Conservation (phyloP, 2,329 filamentous ascomycete species). For the Tolypocladium sp. region DNA sequence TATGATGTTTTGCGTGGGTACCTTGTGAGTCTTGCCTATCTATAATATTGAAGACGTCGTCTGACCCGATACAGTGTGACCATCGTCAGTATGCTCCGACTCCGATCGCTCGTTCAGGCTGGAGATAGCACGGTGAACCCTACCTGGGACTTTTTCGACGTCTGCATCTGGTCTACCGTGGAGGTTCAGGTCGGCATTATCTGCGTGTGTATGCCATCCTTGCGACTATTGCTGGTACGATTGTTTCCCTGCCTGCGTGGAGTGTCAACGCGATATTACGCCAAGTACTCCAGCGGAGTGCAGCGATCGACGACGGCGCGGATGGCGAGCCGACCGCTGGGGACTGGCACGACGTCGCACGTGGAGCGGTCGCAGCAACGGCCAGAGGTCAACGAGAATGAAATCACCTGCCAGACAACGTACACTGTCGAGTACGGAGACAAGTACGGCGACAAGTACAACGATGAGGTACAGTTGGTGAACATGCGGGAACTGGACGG, state of each 20-base stretch:
- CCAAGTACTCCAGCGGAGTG: slow-evolving; percentile 12
- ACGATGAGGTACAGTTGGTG: slow-evolving; percentile 21
- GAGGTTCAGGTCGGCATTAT: slow-evolving; percentile 29
- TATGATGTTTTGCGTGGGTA: slow-evolving; percentile 41
- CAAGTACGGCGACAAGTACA: slow-evolving; percentile 15
- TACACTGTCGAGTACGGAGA: slow-evolving; percentile 24
- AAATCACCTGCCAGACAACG: slow-evolving; percentile 23
- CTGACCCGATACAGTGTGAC: slow-evolving; percentile 18
- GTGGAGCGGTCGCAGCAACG: slow-evolving; percentile 10
- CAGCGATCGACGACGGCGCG: slow-evolving; percentile 3
- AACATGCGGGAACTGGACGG: slow-evolving; percentile 15
- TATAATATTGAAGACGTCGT: neutral
- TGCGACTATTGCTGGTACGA: slow-evolving; percentile 23
- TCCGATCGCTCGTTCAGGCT: slow-evolving; percentile 21
- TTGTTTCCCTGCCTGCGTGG: slow-evolving; percentile 27
- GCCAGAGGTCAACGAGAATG: slow-evolving; percentile 11
- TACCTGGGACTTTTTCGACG: slow-evolving; percentile 23
- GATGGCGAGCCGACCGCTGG: slow-evolving; percentile 6
- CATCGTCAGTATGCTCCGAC: slow-evolving; percentile 27
- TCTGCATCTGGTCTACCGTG: slow-evolving; percentile 25
- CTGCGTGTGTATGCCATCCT: slow-evolving; percentile 27
- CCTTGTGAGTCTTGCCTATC: slow-evolving; percentile 23
- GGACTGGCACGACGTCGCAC: slow-evolving; percentile 13
- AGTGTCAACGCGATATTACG: slow-evolving; percentile 20
- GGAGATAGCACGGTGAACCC: slow-evolving; percentile 18